Evolutionary conservation across 2,329 filamentous ascomycete species (phyloP).

Genomic region (Fusarium sp.): DNA sequence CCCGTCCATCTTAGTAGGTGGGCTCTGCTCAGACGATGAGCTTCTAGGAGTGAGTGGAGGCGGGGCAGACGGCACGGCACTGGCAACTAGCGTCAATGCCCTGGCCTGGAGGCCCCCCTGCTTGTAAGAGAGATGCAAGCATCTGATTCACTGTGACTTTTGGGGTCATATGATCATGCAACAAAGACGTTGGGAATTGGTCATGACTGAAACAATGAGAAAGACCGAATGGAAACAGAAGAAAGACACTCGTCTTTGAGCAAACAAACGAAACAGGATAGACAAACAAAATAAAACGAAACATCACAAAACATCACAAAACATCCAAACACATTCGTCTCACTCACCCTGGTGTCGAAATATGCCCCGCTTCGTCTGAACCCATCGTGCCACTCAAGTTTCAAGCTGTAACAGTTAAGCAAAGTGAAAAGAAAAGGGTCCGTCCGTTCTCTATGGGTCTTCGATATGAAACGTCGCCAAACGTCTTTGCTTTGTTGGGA

Average conservation of each 20-base stretch:
- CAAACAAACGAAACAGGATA: constrained; percentile 19
- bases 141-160: background rate
- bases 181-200: background rate
- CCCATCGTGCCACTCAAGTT: constrained; percentile 45
- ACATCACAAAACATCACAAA: constrained; percentile 28
- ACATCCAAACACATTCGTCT: constrained; percentile 22
- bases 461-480: constrained; percentile 18
- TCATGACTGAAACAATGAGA: background rate
- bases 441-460: constrained; percentile 7
- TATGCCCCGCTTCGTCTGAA: constrained; percentile 41
- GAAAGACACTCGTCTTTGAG: constrained; percentile 15
- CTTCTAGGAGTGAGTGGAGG: constrained; percentile 9
- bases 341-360: constrained; percentile 39
- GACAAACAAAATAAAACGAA: constrained; percentile 25
- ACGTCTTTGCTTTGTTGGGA: background rate
- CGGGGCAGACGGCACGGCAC: constrained; percentile 29
- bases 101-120: constrained; percentile 30
- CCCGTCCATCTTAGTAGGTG: too few species aligned
- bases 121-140: constrained; percentile 12
- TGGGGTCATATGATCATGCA: constrained; percentile 33
- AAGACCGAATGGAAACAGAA: background rate
- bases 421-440: constrained; percentile 12
- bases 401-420: constrained; percentile 27
- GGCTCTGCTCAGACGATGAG: background rate
- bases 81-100: constrained; percentile 30